These are phyloP conservation scores for Colletotrichum sojae DNA, from an alignment of 2,329 filamentous ascomycete species.

Conservation along the genomic window DNA sequence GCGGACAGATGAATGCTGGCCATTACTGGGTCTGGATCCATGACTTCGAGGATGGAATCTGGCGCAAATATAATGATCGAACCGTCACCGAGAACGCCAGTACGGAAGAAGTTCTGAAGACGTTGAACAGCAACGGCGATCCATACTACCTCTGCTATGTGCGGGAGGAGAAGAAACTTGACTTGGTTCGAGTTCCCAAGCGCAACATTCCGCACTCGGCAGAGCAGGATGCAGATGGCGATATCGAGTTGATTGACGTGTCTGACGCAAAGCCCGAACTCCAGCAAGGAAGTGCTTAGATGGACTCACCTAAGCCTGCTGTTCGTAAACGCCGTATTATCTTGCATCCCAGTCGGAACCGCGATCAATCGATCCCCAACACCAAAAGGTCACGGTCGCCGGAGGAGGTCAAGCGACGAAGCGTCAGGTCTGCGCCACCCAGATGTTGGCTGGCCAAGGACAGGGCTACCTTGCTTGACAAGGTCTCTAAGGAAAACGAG, in stretches of 20 bases:
- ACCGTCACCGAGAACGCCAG: slow-evolving; percentile 79
- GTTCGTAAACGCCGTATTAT: too few species aligned
- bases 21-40: slow-evolving; percentile 99
- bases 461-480: too few species aligned
- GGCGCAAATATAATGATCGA: slow-evolving; percentile 96
- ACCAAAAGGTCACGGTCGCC: too few species aligned
- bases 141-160: slow-evolving; percentile 90
- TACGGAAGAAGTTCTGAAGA: slow-evolving; percentile 76
- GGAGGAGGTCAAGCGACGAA: too few species aligned
- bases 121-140: slow-evolving; percentile 78
- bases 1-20: slow-evolving; percentile 79
- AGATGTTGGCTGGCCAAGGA: too few species aligned
- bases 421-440: too few species aligned
- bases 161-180: slow-evolving; percentile 73
- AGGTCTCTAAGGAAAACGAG: too few species aligned
- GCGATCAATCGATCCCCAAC: too few species aligned
- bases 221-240: slow-evolving; percentile 28
- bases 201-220: background rate
- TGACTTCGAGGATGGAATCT: slow-evolving; percentile 83
- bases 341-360: too few species aligned
- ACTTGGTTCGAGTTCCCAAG: slow-evolving; percentile 62
- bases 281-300: background rate
- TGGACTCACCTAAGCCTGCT: background rate
- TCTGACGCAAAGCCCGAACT: background rate
- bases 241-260: slow-evolving; percentile 21